Conservation (phyloP, 345 rosid genomes). For the Populus davidiana region DNA sequence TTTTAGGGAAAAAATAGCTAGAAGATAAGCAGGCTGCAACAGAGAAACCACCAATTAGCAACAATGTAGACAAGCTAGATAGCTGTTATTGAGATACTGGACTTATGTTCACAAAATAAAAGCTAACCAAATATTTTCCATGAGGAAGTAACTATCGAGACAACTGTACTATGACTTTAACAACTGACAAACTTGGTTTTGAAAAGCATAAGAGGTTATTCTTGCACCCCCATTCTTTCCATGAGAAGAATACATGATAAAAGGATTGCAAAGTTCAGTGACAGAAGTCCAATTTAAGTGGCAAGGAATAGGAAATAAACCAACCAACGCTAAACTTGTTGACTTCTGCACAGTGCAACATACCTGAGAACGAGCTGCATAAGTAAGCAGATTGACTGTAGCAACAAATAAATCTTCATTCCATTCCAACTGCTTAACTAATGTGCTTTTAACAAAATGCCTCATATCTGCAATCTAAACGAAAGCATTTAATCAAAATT, state of each 20-base stretch:
- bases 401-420: conserved; percentile 67
- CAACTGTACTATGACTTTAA: not conserved
- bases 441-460: conserved; percentile 37
- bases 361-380: conserved; percentile 79
- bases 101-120: not conserved
- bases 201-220: too few species aligned
- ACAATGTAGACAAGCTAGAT: not conserved
- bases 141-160: not conserved
- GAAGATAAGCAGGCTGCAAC: conserved; percentile 80
- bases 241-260: not conserved
- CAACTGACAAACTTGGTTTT: too few species aligned
- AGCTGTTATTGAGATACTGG: not conserved
- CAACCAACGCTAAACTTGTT: not conserved
- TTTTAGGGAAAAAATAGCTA: conserved; percentile 44
- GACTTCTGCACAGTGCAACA: conserved; percentile 1
- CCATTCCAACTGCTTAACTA: conserved; percentile 43
- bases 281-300: not conserved
- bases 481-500: conserved; percentile 24
- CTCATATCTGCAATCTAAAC: conserved; percentile 59
- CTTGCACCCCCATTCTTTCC: too few species aligned
- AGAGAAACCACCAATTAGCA: conserved; percentile 20
- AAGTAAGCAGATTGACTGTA: conserved; percentile 52
- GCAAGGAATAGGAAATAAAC: not conserved
- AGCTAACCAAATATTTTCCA: not conserved
- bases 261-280: not conserved